Percentiles rank a stretch among this genome's conserved stretches.
These are phyloP conservation scores for Heracleum sosnowskyi DNA, from an alignment of 129 eudicot genomes.

Conservation along the genomic window DNA sequence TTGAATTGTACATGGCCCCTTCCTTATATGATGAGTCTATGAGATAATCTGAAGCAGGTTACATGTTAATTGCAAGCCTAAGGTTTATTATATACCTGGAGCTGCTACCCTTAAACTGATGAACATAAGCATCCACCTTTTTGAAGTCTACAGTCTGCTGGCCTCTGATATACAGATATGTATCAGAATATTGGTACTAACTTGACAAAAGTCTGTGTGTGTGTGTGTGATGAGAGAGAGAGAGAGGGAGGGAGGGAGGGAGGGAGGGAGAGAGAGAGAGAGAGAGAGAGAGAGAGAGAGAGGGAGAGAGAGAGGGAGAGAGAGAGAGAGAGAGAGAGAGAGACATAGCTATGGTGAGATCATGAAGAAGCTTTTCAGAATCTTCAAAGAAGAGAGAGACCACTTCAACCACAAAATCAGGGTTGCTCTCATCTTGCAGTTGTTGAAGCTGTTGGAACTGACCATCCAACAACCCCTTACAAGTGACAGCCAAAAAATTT, in stretches of 20 bases:
- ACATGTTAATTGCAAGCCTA: background rate
- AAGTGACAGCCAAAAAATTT: conserved; percentile 14
- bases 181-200: background rate
- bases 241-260: background rate
- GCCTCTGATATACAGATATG: conserved; percentile 29
- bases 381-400: conserved; percentile 89
- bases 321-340: too few relatives aligned
- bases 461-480: conserved; percentile 62
- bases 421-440: conserved; percentile 91
- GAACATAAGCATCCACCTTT: conserved; percentile 89
- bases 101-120: conserved; percentile 35
- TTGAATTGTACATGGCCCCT: background rate
- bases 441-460: conserved; percentile 80
- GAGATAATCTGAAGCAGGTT: background rate
- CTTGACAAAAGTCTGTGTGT: background rate
- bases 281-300: too few relatives aligned
- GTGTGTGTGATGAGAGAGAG: background rate
- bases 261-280: background rate
- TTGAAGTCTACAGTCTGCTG: conserved; percentile 73
- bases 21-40: background rate
- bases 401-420: conserved; percentile 79
- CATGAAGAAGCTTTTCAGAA: conserved; percentile 71
- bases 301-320: too few relatives aligned
- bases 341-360: conserved; percentile 61
- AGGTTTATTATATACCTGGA: background rate